A percentile compares a stretch with the other conserved stretches of the same genome.
These are phyloP conservation scores for Carnegiea gigantea DNA, from an alignment of 179 eudicot genomes.

Conservation along the genomic window DNA sequence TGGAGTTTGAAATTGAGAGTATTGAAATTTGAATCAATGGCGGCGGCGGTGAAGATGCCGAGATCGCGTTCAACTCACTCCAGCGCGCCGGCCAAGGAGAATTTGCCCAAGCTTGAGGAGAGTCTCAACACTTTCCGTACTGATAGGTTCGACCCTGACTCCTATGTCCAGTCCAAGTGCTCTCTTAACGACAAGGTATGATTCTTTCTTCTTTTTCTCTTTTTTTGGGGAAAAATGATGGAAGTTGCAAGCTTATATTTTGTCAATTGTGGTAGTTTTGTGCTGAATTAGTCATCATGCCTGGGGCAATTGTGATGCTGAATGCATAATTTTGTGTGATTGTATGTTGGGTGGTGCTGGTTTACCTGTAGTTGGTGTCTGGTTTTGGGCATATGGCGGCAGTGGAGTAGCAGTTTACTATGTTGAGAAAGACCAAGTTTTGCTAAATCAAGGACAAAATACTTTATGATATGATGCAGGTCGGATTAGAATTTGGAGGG, in stretches of 20 bases:
- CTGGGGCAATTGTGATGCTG: not conserved
- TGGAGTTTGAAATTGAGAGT: not conserved
- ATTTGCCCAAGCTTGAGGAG: conserved; percentile 48
- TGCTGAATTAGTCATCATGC: no score
- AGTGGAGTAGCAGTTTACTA: not conserved
- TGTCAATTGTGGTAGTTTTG: not conserved
- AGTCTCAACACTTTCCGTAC: conserved; percentile 44
- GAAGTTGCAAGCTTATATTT: not conserved
- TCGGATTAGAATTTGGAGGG: not conserved
- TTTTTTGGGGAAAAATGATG: not conserved
- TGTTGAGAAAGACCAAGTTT: not conserved
- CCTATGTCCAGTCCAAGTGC: conserved; percentile 48
- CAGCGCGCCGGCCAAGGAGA: conserved; percentile 46
- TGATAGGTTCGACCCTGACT: conserved; percentile 48
- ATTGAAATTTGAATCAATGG: conserved; percentile 19
- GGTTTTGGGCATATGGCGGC: not conserved
- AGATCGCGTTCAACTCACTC: conserved; percentile 35
- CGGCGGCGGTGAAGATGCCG: conserved; percentile 48
- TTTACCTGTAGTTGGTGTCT: not conserved
- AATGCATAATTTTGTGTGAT: not conserved
- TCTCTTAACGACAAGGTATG: conserved; percentile 50
- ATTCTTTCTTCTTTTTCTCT: not conserved
- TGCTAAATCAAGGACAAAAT: not conserved
- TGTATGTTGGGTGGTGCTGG: not conserved
- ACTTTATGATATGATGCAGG: not conserved